These are phyloP conservation scores for Truncatella angustata DNA, from an alignment of 2,329 filamentous ascomycete genomes.

Conservation along the genomic window DNA sequence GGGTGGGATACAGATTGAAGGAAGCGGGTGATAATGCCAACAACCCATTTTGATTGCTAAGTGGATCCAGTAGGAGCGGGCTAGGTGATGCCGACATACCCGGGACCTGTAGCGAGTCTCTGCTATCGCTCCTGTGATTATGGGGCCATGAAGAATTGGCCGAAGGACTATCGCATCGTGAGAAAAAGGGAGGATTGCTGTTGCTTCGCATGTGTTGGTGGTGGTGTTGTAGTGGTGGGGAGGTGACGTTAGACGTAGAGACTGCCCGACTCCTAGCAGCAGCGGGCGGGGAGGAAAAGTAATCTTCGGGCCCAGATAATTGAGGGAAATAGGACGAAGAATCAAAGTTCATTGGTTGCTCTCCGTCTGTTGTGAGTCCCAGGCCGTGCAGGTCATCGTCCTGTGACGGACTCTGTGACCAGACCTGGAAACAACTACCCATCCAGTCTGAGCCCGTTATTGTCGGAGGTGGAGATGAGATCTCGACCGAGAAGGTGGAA, in stretches of 20 bases:
- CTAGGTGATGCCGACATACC: conserved; percentile 11
- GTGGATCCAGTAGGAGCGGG: conserved; percentile 11
- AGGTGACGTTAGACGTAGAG: conserved; percentile 19
- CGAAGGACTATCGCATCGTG: conserved; percentile 23
- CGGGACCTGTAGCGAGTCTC: conserved; percentile 20
- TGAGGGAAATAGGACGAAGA: conserved; percentile 15
- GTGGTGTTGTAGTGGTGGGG: conserved; percentile 17
- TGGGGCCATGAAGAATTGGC: conserved; percentile 19
- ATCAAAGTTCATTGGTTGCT: conserved; percentile 23
- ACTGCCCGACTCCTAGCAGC: conserved; percentile 22
- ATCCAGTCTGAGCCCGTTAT: conserved; percentile 3
- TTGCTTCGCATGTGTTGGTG: conserved; percentile 25
- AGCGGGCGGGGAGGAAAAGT: conserved; percentile 12
- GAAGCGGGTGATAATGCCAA: not conserved
- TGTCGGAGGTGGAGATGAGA: not conserved
- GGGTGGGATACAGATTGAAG: conserved; percentile 24
- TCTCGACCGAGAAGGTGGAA: not conserved
- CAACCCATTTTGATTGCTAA: not conserved
- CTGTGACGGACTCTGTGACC: conserved; percentile 20
- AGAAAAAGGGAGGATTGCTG: conserved; percentile 27
- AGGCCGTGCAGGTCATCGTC: conserved; percentile 23
- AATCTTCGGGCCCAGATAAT: conserved; percentile 22
- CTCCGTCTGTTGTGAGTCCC: conserved; percentile 24
- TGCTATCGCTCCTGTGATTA: conserved; percentile 17
- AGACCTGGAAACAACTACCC: conserved; percentile 23